Percentiles rank a stretch among this genome's conserved stretches.
phyloP scores from a whole-genome alignment of 2,329 filamentous ascomycete species.

The Thyridium curvatum region DNA sequence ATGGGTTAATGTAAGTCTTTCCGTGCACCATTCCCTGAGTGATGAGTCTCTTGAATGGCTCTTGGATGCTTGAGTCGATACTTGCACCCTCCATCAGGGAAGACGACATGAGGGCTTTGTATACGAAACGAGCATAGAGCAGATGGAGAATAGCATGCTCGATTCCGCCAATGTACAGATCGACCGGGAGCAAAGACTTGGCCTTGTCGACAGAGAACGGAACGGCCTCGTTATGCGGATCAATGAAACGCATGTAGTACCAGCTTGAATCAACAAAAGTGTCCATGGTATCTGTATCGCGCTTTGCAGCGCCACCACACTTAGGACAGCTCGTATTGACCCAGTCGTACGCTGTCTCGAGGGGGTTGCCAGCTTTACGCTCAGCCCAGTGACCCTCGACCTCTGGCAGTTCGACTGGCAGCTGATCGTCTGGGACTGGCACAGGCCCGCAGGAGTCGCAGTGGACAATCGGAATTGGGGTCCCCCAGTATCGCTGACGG shows the following conservation, averaged over 20 bases:
- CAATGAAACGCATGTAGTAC: constrained; percentile 81
- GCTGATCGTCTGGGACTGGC: constrained; percentile 67
- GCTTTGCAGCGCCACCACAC: constrained; percentile 63
- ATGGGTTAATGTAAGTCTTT: constrained; percentile 71
- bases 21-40: constrained; percentile 94
- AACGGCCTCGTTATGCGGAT: constrained; percentile 55
- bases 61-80: constrained; percentile 40
- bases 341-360: constrained; percentile 68
- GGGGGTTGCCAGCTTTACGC: constrained; percentile 68
- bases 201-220: constrained; percentile 58
- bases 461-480: constrained; percentile 84
- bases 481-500: constrained; percentile 88
- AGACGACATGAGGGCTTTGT: constrained; percentile 70
- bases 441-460: constrained; percentile 71
- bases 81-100: constrained; percentile 24
- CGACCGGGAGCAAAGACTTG: constrained; percentile 61
- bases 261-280: constrained; percentile 94
- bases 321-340: constrained; percentile 69
- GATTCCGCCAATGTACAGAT: constrained; percentile 83
- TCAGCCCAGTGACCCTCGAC: constrained; percentile 63
- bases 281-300: constrained; percentile 94
- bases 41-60: constrained; percentile 78
- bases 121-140: constrained; percentile 83
- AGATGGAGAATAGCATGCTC: constrained; percentile 89
- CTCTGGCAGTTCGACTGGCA: constrained; percentile 70